These are phyloP conservation scores for Aspergillus ochraceoroseus DNA, from an alignment of 2,329 filamentous ascomycete species.

Conservation along the genomic window DNA sequence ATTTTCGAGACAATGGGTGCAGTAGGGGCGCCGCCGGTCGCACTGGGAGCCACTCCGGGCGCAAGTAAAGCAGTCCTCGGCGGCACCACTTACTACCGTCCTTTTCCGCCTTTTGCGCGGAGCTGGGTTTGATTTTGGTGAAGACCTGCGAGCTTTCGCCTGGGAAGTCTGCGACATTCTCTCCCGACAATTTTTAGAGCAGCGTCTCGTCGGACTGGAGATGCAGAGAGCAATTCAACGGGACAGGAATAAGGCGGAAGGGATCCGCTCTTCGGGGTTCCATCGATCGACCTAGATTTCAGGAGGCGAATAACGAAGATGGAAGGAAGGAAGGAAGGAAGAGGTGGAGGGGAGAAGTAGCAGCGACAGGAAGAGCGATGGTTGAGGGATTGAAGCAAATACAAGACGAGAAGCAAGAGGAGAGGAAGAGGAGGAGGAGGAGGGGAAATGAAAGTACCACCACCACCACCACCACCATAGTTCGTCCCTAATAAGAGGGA, in stretches of 20 bases:
- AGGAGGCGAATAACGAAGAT: background rate
- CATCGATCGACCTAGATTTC: conserved; percentile 9
- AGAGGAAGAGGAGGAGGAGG: conserved; percentile 1
- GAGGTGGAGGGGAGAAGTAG: background rate
- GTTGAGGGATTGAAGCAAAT: no score
- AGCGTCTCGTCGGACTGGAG: background rate
- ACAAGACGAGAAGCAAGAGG: no score
- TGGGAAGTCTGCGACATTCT: conserved; percentile 24
- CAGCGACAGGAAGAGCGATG: no score
- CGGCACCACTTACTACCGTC: conserved; percentile 79
- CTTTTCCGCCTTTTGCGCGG: conserved; percentile 73
- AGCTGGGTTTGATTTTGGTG: conserved; percentile 23
- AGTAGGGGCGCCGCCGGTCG: conserved; percentile 88
- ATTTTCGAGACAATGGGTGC: conserved; percentile 85
- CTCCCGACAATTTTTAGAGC: no score
- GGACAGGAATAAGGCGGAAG: conserved; percentile 16
- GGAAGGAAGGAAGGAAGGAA: conserved; percentile 2
- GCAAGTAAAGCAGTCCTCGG: conserved; percentile 94
- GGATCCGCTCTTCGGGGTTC: conserved; percentile 20
- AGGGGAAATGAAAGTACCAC: conserved; percentile 5
- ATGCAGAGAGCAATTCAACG: conserved; percentile 2
- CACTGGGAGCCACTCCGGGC: conserved; percentile 77
- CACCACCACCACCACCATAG: background rate
- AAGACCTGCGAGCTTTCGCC: conserved; percentile 26
- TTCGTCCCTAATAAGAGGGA: no score